These are phyloP conservation scores for Amauroascus niger DNA, from an alignment of 2,329 filamentous ascomycete species.

Conservation along the genomic window DNA sequence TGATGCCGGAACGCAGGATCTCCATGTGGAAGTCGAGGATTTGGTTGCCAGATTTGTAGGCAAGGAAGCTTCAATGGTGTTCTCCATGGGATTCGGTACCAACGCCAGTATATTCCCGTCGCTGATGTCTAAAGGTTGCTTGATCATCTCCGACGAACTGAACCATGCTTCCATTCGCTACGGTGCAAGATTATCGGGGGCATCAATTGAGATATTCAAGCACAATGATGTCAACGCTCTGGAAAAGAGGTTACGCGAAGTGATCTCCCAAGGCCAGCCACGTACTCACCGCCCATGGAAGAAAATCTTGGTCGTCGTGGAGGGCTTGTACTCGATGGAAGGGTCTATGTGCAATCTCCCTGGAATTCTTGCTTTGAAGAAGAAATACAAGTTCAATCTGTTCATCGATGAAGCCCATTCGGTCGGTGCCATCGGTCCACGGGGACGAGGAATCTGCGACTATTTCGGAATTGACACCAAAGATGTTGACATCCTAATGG, in stretches of 20 bases:
- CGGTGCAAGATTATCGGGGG: slow-evolving; percentile 83
- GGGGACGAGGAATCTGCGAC: slow-evolving; percentile 87
- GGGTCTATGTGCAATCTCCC: slow-evolving; percentile 98
- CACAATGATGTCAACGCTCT: slow-evolving; percentile 92
- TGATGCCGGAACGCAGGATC: slow-evolving; percentile 77
- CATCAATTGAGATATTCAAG: slow-evolving; percentile 92
- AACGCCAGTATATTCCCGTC: slow-evolving; percentile 90
- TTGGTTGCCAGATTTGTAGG: slow-evolving; percentile 85
- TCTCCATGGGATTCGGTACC: slow-evolving; percentile 98
- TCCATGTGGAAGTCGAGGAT: slow-evolving; percentile 80
- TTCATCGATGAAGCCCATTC: slow-evolving; percentile 97
- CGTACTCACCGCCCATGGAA: slow-evolving; percentile 99
- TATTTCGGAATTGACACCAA: slow-evolving; percentile 86
- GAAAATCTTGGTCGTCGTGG: slow-evolving; percentile 93
- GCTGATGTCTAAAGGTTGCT: slow-evolving; percentile 80
- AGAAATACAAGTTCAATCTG: slow-evolving; percentile 92
- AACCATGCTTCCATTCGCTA: slow-evolving; percentile 98
- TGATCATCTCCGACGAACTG: slow-evolving; percentile 92
- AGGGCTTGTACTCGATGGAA: slow-evolving; percentile 98
- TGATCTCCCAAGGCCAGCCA: slow-evolving; percentile 91
- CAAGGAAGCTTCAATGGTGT: slow-evolving; percentile 90
- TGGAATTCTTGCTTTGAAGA: slow-evolving; percentile 74
- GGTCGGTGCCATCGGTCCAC: slow-evolving; percentile 80
- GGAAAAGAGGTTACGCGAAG: slow-evolving; percentile 76
- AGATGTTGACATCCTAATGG: slow-evolving; percentile 94